Evolutionary conservation across 2,329 filamentous ascomycete genomes (phyloP).

Genomic region (Purpureocillium lavendulum): DNA sequence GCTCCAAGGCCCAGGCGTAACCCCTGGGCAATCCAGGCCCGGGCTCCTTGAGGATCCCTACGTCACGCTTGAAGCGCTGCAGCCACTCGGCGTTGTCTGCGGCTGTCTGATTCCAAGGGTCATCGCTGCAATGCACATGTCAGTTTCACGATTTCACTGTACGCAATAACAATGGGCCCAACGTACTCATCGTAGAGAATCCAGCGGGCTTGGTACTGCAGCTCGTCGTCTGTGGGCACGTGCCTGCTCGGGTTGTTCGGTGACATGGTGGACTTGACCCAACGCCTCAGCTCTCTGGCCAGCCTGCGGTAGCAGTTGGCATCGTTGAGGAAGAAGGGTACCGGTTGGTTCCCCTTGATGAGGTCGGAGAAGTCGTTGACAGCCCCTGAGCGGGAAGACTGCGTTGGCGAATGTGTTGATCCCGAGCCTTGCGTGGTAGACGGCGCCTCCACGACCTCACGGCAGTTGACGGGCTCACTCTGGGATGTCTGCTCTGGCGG

Average conservation of each 20-base stretch:
- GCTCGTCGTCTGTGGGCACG: constrained; percentile 50
- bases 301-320: constrained; percentile 52
- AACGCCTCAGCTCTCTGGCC: constrained; percentile 44
- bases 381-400: constrained; percentile 2
- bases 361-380: constrained; percentile 6
- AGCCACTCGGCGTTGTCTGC: constrained; percentile 59
- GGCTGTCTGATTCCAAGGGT: constrained; percentile 56
- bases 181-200: constrained; percentile 54
- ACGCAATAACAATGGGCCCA: background rate
- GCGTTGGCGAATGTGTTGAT: constrained; percentile 10
- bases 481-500: constrained; percentile 8
- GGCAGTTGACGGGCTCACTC: background rate
- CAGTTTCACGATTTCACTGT: too few relatives aligned
- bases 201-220: constrained; percentile 57
- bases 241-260: constrained; percentile 52
- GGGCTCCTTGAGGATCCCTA: constrained; percentile 39
- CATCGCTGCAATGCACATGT: constrained; percentile 33
- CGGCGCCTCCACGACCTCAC: background rate
- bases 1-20: constrained; percentile 35
- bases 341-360: constrained; percentile 7
- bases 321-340: constrained; percentile 45
- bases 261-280: constrained; percentile 44
- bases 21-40: constrained; percentile 40
- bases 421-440: constrained; percentile 1
- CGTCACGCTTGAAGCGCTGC: constrained; percentile 51